Base-by-base conservation (phyloP, 208 protist genomes). In the Wallacemonas sp. region DNA sequence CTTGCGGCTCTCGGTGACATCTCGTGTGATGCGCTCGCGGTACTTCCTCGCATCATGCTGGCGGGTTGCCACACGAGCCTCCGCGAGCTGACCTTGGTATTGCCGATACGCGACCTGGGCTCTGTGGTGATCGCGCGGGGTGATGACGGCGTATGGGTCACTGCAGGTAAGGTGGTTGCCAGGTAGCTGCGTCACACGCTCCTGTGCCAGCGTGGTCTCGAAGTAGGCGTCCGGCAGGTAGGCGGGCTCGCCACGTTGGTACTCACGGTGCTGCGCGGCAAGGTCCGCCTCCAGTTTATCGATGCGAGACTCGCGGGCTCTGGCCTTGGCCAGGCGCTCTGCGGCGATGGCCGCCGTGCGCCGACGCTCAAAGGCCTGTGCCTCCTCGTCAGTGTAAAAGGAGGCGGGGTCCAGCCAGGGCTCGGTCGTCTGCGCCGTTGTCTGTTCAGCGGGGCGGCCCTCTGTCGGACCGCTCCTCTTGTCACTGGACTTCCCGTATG, bases 221-320 rank as follows among this genome's bases (percentile, higher is more conserved):
- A 71, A 67, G 74, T 90, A 88, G 22, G 72, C 68, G 6, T 77
- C 71, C 1, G 81, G 81, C 44, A 87, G 21, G 33, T 87, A 73
- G 1, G 83, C 61, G 0, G 72, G 66, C 61, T 82, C 67, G 9
- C 81, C 81, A 17, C 53, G 54, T 21, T 70, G 62, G 57, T 74
- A 71, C 22, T 63, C 67, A 2, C 44, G 17, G 13, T 68, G 81
- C 13, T 54, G 59, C 5, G 39, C 38, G 29, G 76, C 57, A 12
- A 87, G 57, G 17, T 54, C 60, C 4, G 34, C 36, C 48, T 74
- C 66, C 30, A 73, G 50, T 2, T 44, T 13, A 1, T 34, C 17
- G 17, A 32, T 34, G 32, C 59, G 30, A 30, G 63, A 21, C 37
- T 22, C 55, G 12, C 65, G 68, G 33, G 50, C 39, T 2, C 24